Percentiles rank a stretch among this genome's conserved stretches.
Conservation (phyloP, 2,329 filamentous ascomycete genomes). For the Tympanopsis confertula region DNA sequence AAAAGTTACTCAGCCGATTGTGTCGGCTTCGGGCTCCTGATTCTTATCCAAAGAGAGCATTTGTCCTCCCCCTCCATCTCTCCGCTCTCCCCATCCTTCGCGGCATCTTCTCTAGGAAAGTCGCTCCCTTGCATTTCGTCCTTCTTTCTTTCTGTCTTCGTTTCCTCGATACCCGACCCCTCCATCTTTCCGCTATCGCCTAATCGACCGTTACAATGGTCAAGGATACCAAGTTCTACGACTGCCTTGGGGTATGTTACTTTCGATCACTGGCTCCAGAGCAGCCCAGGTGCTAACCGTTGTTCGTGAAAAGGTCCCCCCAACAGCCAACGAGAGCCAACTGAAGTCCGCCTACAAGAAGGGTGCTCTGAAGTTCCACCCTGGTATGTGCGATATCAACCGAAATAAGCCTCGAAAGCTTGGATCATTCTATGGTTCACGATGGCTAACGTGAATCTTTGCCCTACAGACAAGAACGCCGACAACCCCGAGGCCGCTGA, state of each 20-base stretch:
- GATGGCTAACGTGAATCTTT: neutral
- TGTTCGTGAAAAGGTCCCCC: slow-evolving; percentile 48
- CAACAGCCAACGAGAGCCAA: slow-evolving; percentile 71
- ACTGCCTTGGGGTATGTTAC: slow-evolving; percentile 59
- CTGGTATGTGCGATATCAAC: slow-evolving; percentile 42
- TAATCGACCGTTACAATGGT: slow-evolving; percentile 44
- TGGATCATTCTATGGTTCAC: neutral
- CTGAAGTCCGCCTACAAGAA: slow-evolving; percentile 86
- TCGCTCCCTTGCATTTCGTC: no score
- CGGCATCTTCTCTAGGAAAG: no score
- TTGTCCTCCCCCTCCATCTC: no score
- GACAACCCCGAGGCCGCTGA: slow-evolving; percentile 87
- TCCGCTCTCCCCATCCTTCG: no score
- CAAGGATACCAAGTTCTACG: slow-evolving; percentile 71
- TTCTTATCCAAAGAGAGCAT: no score
- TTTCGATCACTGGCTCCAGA: no score
- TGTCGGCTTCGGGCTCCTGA: no score
- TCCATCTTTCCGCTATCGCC: neutral
- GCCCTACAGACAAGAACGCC: slow-evolving; percentile 76
- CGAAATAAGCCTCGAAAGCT: neutral
- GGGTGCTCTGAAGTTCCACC: slow-evolving; percentile 72
- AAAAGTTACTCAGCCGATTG: no score
- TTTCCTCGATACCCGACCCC: neutral
- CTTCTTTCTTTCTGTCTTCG: neutral
- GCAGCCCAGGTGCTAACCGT: no score